These are phyloP conservation scores for Vitis cinerea DNA, from an alignment of 164 flowering plant genomes.

Conservation along the genomic window DNA sequence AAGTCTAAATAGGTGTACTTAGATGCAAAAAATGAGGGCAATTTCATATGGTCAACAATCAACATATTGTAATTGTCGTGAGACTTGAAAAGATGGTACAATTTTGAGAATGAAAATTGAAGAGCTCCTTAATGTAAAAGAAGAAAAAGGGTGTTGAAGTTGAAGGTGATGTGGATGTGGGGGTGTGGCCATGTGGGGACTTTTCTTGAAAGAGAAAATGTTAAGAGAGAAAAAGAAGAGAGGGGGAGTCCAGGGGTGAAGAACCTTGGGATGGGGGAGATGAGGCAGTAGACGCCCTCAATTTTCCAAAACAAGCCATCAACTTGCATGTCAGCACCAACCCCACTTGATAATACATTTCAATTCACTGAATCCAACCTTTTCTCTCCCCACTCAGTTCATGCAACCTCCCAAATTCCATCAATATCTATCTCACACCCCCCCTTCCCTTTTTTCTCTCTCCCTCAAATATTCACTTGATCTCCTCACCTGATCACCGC, in stretches of 20 bases:
- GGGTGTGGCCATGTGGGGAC: not conserved
- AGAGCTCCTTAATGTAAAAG: no score
- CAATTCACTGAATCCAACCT: slow-evolving; percentile 50
- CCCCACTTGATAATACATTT: slow-evolving; percentile 19
- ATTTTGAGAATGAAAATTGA: no score
- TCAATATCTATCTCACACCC: not conserved
- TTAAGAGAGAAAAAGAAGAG: slow-evolving; percentile 6
- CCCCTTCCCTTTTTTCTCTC: no score
- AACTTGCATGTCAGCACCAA: slow-evolving; percentile 32
- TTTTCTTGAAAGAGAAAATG: slow-evolving; percentile 4
- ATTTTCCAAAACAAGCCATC: slow-evolving; percentile 21
- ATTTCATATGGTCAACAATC: no score
- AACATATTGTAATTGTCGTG: no score
- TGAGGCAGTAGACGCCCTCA: slow-evolving; percentile 1
- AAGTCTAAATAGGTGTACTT: no score
- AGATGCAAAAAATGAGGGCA: no score
- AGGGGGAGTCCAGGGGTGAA: slow-evolving; percentile 42
- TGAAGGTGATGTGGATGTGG: no score
- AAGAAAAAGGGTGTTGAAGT: no score
- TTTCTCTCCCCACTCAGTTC: slow-evolving; percentile 11
- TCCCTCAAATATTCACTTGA: not conserved
- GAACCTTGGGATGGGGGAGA: slow-evolving; percentile 37
- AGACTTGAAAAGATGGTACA: no score
- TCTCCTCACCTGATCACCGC: no score
- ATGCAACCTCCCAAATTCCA: slow-evolving; percentile 6